phyloP scores from a whole-genome alignment of 192 early-diverging fungal species.

The Entomortierella lignicola region DNA sequence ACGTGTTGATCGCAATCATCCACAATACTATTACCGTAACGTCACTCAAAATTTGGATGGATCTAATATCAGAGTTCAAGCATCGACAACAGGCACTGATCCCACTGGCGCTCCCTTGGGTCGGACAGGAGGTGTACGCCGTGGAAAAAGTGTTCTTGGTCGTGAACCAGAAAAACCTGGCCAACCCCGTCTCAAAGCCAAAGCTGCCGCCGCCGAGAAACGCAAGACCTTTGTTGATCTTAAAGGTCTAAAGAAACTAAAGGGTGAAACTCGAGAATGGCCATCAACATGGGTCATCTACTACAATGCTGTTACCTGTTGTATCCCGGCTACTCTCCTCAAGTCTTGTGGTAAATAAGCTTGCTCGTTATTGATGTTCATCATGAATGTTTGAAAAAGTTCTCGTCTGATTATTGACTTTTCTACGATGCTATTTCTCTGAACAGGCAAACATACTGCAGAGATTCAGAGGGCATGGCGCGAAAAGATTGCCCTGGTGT shows the following conservation, averaged over 20 bases:
- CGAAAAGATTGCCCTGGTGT: slow-evolving; percentile 92
- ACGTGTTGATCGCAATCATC: slow-evolving; percentile 58
- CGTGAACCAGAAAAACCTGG: slow-evolving; percentile 49
- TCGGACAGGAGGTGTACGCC: slow-evolving; percentile 35
- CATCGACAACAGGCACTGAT: slow-evolving; percentile 39
- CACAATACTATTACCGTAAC: slow-evolving; percentile 59
- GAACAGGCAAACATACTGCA: slow-evolving; percentile 66
- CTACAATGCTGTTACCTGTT: slow-evolving; percentile 58
- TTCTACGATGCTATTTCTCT: no score
- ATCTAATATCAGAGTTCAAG: slow-evolving; percentile 33
- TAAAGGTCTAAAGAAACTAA: slow-evolving; percentile 49
- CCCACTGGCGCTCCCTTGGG: slow-evolving; percentile 20
- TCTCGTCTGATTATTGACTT: no score
- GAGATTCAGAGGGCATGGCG: slow-evolving; percentile 85
- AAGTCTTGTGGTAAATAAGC: slow-evolving; percentile 56
- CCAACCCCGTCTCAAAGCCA: slow-evolving; percentile 51
- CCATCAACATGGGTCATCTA: slow-evolving; percentile 58
- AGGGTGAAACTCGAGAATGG: slow-evolving; percentile 28
- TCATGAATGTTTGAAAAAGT: no score
- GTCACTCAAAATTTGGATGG: slow-evolving; percentile 55
- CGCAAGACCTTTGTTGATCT: slow-evolving; percentile 25
- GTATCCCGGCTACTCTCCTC: slow-evolving; percentile 47
- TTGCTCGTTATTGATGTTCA: no score
- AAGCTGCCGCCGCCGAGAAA: slow-evolving; percentile 16
- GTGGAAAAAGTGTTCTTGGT: slow-evolving; percentile 47